These are phyloP conservation scores for Tricladium varicosporioides DNA, from an alignment of 2,329 filamentous ascomycete species.

Conservation along the genomic window DNA sequence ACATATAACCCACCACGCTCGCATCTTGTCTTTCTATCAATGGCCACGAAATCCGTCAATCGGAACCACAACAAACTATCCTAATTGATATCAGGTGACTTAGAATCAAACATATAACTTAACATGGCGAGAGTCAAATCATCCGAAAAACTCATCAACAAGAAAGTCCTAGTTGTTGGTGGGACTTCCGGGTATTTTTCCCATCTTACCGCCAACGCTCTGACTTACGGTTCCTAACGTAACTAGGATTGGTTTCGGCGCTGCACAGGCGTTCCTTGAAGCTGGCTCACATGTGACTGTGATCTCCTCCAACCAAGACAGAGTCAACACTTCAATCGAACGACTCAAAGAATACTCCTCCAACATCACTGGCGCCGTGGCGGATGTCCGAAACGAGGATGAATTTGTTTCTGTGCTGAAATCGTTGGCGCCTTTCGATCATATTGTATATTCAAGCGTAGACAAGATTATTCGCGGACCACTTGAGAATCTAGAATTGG, in stretches of 20 bases:
- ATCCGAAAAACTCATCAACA: slow-evolving; percentile 35
- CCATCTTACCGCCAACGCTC: background rate
- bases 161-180: slow-evolving; percentile 38
- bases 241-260: slow-evolving; percentile 40
- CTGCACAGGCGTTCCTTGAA: slow-evolving; percentile 37
- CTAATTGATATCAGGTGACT: no score
- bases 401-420: slow-evolving; percentile 34
- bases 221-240: background rate
- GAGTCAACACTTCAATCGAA: slow-evolving; percentile 34
- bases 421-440: slow-evolving; percentile 37
- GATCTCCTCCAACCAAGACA: slow-evolving; percentile 36
- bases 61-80: no score
- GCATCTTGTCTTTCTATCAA: no score
- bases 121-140: slow-evolving; percentile 15
- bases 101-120: no score
- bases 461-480: slow-evolving; percentile 39
- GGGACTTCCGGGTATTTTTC: slow-evolving; percentile 36
- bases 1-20: no score
- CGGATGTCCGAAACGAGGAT: slow-evolving; percentile 37
- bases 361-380: slow-evolving; percentile 32
- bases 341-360: slow-evolving; percentile 22
- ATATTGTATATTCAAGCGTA: slow-evolving; percentile 39
- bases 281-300: slow-evolving; percentile 37
- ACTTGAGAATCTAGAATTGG: slow-evolving; percentile 35
- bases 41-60: no score